Percentiles rank a stretch among this genome's conserved stretches.
phyloP scores from a whole-genome alignment of 768 basidiomycete genomes.

The Kwoniella sp. region DNA sequence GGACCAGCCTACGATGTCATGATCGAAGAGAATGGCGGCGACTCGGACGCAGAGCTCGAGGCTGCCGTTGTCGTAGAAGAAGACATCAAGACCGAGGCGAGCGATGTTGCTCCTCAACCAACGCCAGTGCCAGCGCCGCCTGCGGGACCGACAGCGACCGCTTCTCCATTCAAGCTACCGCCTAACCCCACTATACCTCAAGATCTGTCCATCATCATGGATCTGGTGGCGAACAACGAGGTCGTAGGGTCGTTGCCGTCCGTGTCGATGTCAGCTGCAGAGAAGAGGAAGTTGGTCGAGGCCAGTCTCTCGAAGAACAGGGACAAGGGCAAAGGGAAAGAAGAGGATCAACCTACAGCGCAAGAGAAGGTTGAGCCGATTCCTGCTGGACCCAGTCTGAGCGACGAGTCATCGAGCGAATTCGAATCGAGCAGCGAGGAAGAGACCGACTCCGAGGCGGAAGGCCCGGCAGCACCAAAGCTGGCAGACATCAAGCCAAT shows the following conservation, averaged over 20 bases:
- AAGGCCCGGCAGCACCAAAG: background rate
- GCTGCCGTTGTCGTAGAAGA: constrained; percentile 11
- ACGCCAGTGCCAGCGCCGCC: background rate
- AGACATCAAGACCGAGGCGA: background rate
- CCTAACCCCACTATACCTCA: constrained; percentile 45
- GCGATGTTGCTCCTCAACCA: background rate
- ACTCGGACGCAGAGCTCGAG: constrained; percentile 23
- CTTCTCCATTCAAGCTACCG: constrained; percentile 27
- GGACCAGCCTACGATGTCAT: background rate
- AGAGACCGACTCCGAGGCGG: constrained; percentile 21
- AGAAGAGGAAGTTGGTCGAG: constrained; percentile 45
- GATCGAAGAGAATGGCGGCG: constrained; percentile 5
- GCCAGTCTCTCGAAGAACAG: constrained; percentile 30
- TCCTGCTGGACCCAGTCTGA: constrained; percentile 1
- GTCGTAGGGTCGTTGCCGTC: constrained; percentile 43
- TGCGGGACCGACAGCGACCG: background rate
- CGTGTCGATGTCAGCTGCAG: constrained; percentile 35
- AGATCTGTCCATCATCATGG: constrained; percentile 52
- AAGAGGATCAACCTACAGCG: background rate
- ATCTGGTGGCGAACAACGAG: constrained; percentile 46
- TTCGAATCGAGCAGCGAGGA: constrained; percentile 28
- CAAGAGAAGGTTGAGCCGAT: constrained; percentile 9
- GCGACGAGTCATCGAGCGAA: constrained; percentile 26
- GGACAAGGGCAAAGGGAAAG: constrained; percentile 25
- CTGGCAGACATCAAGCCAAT: constrained; percentile 19